A percentile compares a stretch with the other conserved stretches of the same genome.
These are phyloP conservation scores for Manihot esculenta DNA, from an alignment of 441 rosid species.

Conservation along the genomic window DNA sequence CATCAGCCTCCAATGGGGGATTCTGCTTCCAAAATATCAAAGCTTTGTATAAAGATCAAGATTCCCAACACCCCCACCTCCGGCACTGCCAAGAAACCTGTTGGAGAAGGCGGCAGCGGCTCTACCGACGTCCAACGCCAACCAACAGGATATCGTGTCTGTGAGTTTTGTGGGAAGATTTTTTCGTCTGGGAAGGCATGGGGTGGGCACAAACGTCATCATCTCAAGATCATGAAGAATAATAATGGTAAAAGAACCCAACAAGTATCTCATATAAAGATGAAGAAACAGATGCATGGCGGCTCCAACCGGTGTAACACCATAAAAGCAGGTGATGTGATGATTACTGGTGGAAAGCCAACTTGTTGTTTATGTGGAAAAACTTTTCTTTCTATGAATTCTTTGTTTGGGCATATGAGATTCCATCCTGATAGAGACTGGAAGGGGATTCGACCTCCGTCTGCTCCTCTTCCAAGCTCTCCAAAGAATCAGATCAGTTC, in stretches of 20 bases:
- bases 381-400: slow-evolving; percentile 41
- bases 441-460: slow-evolving; percentile 42
- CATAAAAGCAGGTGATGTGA: slow-evolving; percentile 12
- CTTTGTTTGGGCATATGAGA: slow-evolving; percentile 63
- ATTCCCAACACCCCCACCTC: background rate
- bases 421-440: slow-evolving; percentile 50
- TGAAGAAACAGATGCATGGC: background rate
- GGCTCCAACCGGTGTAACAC: background rate
- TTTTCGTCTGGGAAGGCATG: slow-evolving; percentile 27
- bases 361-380: slow-evolving; percentile 37
- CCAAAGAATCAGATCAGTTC: background rate
- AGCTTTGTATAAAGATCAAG: background rate
- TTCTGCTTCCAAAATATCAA: background rate
- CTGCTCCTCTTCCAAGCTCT: background rate
- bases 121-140: background rate
- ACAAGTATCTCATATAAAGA: background rate
- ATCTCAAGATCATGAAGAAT: slow-evolving; percentile 7
- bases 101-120: background rate
- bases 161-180: slow-evolving; percentile 22
- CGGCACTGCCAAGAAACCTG: background rate
- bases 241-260: background rate
- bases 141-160: slow-evolving; percentile 12
- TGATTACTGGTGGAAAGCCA: slow-evolving; percentile 10
- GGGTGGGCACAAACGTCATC: slow-evolving; percentile 31
- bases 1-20: background rate